Percentiles rank a stretch among this genome's conserved stretches.
These are phyloP conservation scores for Anisogramma anomala DNA, from an alignment of 2,329 filamentous ascomycete genomes.

Conservation along the genomic window DNA sequence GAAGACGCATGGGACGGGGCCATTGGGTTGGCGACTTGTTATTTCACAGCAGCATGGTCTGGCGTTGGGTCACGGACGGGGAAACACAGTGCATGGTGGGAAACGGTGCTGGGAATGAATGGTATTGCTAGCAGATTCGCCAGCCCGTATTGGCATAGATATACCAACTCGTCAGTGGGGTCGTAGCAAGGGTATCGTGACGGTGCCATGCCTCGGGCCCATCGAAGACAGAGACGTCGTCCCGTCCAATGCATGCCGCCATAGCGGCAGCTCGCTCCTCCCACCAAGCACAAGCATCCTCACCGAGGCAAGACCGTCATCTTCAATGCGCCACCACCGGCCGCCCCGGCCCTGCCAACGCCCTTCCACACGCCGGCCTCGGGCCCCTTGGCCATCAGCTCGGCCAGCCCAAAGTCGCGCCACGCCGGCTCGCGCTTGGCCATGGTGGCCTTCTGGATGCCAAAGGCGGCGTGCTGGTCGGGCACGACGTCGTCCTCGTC, in stretches of 20 bases:
- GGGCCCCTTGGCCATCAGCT: constrained; percentile 56
- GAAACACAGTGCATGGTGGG: constrained; percentile 3
- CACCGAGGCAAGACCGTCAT: constrained; percentile 1
- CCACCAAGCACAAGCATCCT: not conserved
- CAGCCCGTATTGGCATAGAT: not conserved
- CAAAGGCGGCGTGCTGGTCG: constrained; percentile 79
- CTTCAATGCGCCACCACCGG: constrained; percentile 4
- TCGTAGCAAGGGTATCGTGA: not conserved
- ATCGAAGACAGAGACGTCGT: not conserved
- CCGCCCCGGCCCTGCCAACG: constrained; percentile 14
- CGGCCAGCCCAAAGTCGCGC: constrained; percentile 65
- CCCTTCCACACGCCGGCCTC: constrained; percentile 14
- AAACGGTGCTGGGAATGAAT: constrained; percentile 11
- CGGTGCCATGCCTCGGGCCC: not conserved
- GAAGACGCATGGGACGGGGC: too few species aligned
- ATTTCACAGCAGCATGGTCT: constrained; percentile 8
- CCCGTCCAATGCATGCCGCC: not conserved
- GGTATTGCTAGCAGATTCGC: not conserved
- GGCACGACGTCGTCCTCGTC: constrained; percentile 83
- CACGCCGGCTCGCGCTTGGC: constrained; percentile 59
- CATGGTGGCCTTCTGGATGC: constrained; percentile 71
- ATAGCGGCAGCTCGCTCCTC: not conserved
- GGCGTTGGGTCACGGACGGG: constrained; percentile 9
- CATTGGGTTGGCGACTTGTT: not conserved
- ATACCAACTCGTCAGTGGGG: not conserved